A percentile compares a stretch with the other conserved stretches of the same genome.
Conservation (phyloP, 2,329 filamentous ascomycete species). For the Arthroderma sp. region DNA sequence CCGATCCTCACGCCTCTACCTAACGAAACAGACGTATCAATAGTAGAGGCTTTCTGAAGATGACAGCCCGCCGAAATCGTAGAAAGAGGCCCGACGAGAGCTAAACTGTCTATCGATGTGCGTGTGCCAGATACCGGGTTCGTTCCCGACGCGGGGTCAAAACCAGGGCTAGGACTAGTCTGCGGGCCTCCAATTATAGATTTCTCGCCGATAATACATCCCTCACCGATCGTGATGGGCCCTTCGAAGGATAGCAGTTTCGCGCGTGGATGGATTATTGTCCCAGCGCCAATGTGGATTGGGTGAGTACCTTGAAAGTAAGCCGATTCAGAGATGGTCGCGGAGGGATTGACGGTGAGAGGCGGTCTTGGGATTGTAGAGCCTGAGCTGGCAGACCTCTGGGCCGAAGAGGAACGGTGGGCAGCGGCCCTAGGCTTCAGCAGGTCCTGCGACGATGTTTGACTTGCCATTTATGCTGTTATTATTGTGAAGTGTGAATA, state of each 20-base stretch:
- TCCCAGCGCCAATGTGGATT: slow-evolving; percentile 64
- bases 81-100: slow-evolving; percentile 26
- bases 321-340: slow-evolving; percentile 27
- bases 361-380: slow-evolving; percentile 20
- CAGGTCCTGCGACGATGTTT: not conserved
- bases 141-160: not conserved
- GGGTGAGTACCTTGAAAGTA: slow-evolving; percentile 52
- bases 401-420: slow-evolving; percentile 15
- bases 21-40: slow-evolving; percentile 35
- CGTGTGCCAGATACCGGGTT: slow-evolving; percentile 5
- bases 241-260: slow-evolving; percentile 66
- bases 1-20: slow-evolving; percentile 21
- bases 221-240: slow-evolving; percentile 65
- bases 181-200: slow-evolving; percentile 33
- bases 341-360: slow-evolving; percentile 22
- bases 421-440: slow-evolving; percentile 18
- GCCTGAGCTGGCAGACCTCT: slow-evolving; percentile 11
- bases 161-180: not conserved
- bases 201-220: slow-evolving; percentile 67
- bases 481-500: no score
- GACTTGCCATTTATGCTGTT: not conserved
- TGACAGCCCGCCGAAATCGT: slow-evolving; percentile 26
- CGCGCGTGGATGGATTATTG: slow-evolving; percentile 74
- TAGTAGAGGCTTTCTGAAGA: slow-evolving; percentile 23
- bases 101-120: slow-evolving; percentile 26